Evolutionary conservation across 768 basidiomycete species (phyloP).

Genomic region (Lactarius vividus): DNA sequence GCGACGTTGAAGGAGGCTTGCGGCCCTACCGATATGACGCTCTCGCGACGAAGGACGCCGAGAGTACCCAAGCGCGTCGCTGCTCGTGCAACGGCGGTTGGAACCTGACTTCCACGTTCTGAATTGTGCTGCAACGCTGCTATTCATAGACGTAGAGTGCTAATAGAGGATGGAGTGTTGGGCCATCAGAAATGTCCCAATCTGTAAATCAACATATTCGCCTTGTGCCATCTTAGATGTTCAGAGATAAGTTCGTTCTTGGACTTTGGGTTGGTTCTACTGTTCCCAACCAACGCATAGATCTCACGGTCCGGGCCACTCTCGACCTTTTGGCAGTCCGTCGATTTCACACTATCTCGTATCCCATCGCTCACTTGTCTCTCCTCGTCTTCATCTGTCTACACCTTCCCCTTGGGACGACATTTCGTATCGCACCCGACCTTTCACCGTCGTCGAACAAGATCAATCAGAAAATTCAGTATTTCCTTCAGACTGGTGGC

Average conservation of each 20-base stretch:
- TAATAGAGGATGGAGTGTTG: not conserved
- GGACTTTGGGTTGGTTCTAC: not conserved
- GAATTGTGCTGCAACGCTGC: not conserved
- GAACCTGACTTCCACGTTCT: constrained; percentile 48
- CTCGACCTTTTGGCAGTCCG: too few relatives aligned
- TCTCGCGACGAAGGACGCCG: constrained; percentile 56
- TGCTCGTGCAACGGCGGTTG: constrained; percentile 67
- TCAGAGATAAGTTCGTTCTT: constrained; percentile 8
- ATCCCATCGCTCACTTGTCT: too few relatives aligned
- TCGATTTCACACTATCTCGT: too few relatives aligned
- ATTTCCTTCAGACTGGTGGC: too few relatives aligned
- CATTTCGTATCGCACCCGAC: too few relatives aligned
- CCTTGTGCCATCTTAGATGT: not conserved
- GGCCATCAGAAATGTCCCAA: not conserved
- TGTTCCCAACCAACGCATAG: too few relatives aligned
- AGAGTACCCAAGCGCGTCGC: constrained; percentile 71
- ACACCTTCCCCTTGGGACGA: too few relatives aligned
- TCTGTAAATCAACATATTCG: too few relatives aligned
- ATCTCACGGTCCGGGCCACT: too few relatives aligned
- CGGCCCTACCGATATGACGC: constrained; percentile 47
- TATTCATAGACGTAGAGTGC: not conserved
- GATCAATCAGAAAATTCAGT: too few relatives aligned
- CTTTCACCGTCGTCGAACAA: too few relatives aligned
- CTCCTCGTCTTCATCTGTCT: too few relatives aligned
- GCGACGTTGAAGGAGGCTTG: not conserved